Conservation (phyloP, 257 asterid species). For the Coffea canephora region DNA sequence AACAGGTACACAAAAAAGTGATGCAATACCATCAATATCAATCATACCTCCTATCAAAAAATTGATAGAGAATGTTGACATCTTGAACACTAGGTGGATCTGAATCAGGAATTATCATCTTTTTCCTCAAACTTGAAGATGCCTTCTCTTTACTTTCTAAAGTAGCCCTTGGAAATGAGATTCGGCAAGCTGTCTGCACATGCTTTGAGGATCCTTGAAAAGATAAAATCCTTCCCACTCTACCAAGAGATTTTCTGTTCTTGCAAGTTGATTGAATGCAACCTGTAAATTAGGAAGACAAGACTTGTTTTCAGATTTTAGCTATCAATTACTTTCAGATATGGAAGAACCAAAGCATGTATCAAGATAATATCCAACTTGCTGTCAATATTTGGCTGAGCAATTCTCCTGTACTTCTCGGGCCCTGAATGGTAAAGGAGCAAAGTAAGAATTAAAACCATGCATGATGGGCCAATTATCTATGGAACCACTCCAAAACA, state of each 20-base stretch:
- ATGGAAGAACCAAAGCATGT: background rate
- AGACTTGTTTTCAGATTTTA: background rate
- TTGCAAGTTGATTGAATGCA: slow-evolving; percentile 27
- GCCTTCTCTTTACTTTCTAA: slow-evolving; percentile 48
- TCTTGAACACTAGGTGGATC: slow-evolving; percentile 72
- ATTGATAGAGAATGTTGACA: slow-evolving; percentile 49
- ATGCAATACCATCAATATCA: background rate
- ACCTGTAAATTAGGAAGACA: slow-evolving; percentile 31
- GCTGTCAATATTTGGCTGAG: slow-evolving; percentile 37
- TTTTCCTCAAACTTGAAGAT: slow-evolving; percentile 55
- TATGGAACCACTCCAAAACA: slow-evolving; percentile 6
- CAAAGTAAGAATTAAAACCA: slow-evolving; percentile 12
- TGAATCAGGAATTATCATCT: slow-evolving; percentile 65
- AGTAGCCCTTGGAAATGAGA: slow-evolving; percentile 62
- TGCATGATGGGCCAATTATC: background rate
- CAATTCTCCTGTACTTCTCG: slow-evolving; percentile 36
- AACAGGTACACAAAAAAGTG: background rate
- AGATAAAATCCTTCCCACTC: slow-evolving; percentile 33
- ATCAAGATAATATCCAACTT: slow-evolving; percentile 5
- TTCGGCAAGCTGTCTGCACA: slow-evolving; percentile 46
- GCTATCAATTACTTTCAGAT: background rate
- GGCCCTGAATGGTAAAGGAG: slow-evolving; percentile 37
- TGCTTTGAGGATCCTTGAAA: slow-evolving; percentile 41
- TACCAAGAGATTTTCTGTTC: slow-evolving; percentile 26
- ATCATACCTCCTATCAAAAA: slow-evolving; percentile 75